These are phyloP conservation scores for Coemansia sp. DNA, from an alignment of 192 early-diverging fungal species.

Conservation along the genomic window DNA sequence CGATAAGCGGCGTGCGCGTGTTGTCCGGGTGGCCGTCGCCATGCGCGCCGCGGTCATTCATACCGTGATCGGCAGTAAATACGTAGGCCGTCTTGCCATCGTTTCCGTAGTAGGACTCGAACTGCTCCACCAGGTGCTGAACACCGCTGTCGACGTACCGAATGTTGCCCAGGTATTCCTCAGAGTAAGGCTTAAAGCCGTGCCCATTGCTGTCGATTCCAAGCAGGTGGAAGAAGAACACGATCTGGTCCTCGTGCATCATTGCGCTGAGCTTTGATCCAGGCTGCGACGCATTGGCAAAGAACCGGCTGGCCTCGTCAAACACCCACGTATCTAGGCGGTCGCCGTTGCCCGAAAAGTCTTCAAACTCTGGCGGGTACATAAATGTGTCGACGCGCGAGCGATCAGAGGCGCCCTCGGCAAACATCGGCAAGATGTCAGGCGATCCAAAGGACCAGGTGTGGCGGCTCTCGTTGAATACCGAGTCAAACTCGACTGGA, in stretches of 20 bases:
- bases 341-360: slow-evolving; percentile 87
- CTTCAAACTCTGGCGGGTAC: slow-evolving; percentile 86
- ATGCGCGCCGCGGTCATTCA: slow-evolving; percentile 91
- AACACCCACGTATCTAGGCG: slow-evolving; percentile 93
- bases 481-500: slow-evolving; percentile 95
- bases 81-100: slow-evolving; percentile 87
- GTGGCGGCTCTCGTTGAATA: slow-evolving; percentile 91
- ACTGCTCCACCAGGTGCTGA: slow-evolving; percentile 63
- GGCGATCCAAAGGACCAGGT: slow-evolving; percentile 99
- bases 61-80: slow-evolving; percentile 97
- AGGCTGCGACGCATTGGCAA: slow-evolving; percentile 49
- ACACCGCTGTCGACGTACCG: slow-evolving; percentile 79
- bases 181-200: slow-evolving; percentile 78
- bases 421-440: slow-evolving; percentile 97
- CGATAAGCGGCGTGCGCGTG: slow-evolving; percentile 91
- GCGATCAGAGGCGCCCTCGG: slow-evolving; percentile 83
- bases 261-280: slow-evolving; percentile 56
- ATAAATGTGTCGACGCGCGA: slow-evolving; percentile 84
- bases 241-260: slow-evolving; percentile 75
- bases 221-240: slow-evolving; percentile 94
- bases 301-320: slow-evolving; percentile 74
- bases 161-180: slow-evolving; percentile 89
- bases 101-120: slow-evolving; percentile 76
- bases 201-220: slow-evolving; percentile 97
- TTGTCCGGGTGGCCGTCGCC: slow-evolving; percentile 97